A percentile compares a stretch with the other conserved stretches of the same genome.
Conservation (phyloP, 2,329 filamentous ascomycete genomes). For the Penicillium sp. region DNA sequence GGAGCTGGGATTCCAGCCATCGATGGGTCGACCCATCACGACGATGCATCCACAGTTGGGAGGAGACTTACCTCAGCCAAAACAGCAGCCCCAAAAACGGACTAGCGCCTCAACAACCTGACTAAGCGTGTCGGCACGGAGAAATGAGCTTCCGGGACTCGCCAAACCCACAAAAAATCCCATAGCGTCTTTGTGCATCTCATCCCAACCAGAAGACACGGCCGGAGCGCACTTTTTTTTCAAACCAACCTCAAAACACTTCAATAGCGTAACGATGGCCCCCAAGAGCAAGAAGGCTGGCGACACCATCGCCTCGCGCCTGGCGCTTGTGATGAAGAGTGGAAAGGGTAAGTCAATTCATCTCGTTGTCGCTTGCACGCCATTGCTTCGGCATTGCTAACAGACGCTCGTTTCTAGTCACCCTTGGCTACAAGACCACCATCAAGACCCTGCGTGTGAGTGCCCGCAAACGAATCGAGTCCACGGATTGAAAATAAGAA, state of each 20-base stretch:
- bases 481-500: not conserved
- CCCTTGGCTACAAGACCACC: constrained; percentile 85
- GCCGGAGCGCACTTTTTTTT: constrained; percentile 25
- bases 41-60: not conserved
- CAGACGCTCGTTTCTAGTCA: constrained; percentile 59
- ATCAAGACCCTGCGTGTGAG: constrained; percentile 78
- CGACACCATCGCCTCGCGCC: constrained; percentile 75
- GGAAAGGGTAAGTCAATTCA: constrained; percentile 42
- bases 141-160: constrained; percentile 20
- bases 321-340: constrained; percentile 71
- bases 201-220: constrained; percentile 21
- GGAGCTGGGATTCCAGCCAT: constrained; percentile 6
- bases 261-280: constrained; percentile 62
- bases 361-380: not conserved
- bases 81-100: not conserved
- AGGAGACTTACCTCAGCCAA: constrained; percentile 6
- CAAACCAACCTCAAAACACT: constrained; percentile 33
- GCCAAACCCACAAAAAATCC: constrained; percentile 28
- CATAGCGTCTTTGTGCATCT: constrained; percentile 20
- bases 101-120: not conserved
- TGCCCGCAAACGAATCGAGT: constrained; percentile 3
- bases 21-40: not conserved
- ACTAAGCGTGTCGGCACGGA: constrained; percentile 20
- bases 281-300: constrained; percentile 76
- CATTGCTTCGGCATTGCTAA: constrained; percentile 7